A percentile compares a stretch with the other conserved stretches of the same genome.
Evolutionary conservation across 345 rosid genomes (phyloP).

Genomic region (Salix viminalis): DNA sequence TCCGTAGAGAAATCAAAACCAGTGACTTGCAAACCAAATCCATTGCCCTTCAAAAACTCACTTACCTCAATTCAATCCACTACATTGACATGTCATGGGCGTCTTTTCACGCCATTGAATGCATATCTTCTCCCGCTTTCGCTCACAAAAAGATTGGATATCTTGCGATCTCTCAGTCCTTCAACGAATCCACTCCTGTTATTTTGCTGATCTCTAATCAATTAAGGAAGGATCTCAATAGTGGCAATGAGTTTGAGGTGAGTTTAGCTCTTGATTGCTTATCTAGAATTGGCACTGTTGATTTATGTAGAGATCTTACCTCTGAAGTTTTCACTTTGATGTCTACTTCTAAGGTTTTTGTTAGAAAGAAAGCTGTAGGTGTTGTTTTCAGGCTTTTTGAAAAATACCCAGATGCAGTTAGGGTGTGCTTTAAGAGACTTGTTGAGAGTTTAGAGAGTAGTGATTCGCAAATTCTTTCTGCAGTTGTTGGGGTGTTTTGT

Average conservation of each 20-base stretch:
- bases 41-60: constrained; percentile 75
- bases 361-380: constrained; percentile 72
- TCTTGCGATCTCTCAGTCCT: constrained; percentile 75
- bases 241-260: constrained; percentile 66
- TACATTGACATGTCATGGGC: constrained; percentile 87
- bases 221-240: constrained; percentile 73
- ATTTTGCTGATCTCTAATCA: constrained; percentile 80
- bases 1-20: constrained; percentile 79
- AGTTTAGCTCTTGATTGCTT: constrained; percentile 81
- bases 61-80: constrained; percentile 70
- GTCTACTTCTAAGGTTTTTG: constrained; percentile 56
- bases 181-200: constrained; percentile 74
- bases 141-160: constrained; percentile 71
- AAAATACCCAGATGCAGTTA: constrained; percentile 82
- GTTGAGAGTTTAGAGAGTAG: constrained; percentile 84
- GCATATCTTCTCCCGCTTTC: constrained; percentile 71
- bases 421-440: constrained; percentile 83
- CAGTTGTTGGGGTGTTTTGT: constrained; percentile 76
- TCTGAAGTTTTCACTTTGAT: constrained; percentile 75
- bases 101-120: constrained; percentile 79
- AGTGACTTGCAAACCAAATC: constrained; percentile 85
- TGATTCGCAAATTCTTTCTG: constrained; percentile 56
- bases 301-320: constrained; percentile 84
- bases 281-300: constrained; percentile 63
- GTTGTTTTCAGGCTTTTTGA: constrained; percentile 73